These are phyloP conservation scores for Filosporella fistucella DNA, from an alignment of 495 filamentous ascomycete species.

Conservation along the genomic window DNA sequence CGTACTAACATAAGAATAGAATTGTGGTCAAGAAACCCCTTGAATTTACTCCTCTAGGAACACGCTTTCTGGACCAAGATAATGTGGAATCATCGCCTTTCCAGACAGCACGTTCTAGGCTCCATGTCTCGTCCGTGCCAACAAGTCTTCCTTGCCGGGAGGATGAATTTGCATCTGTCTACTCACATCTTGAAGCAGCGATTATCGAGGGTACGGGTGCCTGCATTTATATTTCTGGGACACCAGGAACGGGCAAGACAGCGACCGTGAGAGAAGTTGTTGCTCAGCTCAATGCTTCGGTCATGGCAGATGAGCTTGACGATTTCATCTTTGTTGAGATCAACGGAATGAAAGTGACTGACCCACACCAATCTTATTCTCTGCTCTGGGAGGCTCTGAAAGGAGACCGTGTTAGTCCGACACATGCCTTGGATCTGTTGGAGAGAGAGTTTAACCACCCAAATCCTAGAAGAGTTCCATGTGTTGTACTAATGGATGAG, in stretches of 20 bases:
- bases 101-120: constrained; percentile 78
- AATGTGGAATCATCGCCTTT: constrained; percentile 83
- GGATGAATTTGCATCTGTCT: constrained; percentile 85
- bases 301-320: constrained; percentile 86
- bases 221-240: constrained; percentile 99
- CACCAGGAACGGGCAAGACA: constrained; percentile 97
- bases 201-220: constrained; percentile 90
- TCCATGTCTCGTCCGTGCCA: constrained; percentile 93
- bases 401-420: constrained; percentile 85
- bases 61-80: constrained; percentile 72
- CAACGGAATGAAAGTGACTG: constrained; percentile 99
- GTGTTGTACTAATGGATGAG: constrained; percentile 98
- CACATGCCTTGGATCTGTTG: constrained; percentile 85
- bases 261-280: constrained; percentile 96
- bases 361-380: constrained; percentile 94
- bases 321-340: constrained; percentile 99
- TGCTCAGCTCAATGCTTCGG: constrained; percentile 77
- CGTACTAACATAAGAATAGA: constrained; percentile 29
- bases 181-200: constrained; percentile 87
- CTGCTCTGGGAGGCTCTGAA: constrained; percentile 95
- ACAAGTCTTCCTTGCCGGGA: constrained; percentile 86
- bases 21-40: constrained; percentile 86
- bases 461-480: constrained; percentile 84
- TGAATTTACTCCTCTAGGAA: constrained; percentile 92
- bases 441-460: constrained; percentile 90